A percentile compares a stretch with the other conserved stretches of the same genome.
Evolutionary conservation across 73 alveolate species (phyloP).

Genomic region (Stentor coeruleus): DNA sequence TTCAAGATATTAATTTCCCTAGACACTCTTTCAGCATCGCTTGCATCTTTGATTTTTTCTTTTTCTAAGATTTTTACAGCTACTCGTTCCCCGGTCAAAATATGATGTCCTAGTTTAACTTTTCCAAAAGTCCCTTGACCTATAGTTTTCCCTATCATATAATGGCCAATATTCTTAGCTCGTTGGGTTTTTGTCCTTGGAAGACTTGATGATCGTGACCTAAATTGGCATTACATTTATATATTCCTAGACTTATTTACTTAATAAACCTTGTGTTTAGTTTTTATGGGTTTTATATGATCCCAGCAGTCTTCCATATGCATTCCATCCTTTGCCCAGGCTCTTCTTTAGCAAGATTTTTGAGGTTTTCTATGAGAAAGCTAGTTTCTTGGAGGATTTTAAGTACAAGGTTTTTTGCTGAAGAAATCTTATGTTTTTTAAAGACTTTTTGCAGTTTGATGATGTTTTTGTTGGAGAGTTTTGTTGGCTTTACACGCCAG

Average conservation of each 20-base stretch:
- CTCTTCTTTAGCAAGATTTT: not conserved
- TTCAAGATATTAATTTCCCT: conserved; percentile 70
- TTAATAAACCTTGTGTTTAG: no score
- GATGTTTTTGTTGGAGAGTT: not conserved
- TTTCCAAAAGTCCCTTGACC: conserved; percentile 24
- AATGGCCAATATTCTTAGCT: not conserved
- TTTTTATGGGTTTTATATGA: no score
- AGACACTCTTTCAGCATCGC: conserved; percentile 63
- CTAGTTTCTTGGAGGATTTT: not conserved
- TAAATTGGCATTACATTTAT: no score
- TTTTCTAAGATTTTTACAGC: conserved; percentile 79
- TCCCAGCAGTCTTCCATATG: not conserved
- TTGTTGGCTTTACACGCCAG: not conserved
- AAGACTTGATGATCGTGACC: no score
- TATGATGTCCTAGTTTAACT: conserved; percentile 8
- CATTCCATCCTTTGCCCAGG: not conserved
- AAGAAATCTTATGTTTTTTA: not conserved
- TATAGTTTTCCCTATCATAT: not conserved
- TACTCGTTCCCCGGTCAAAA: conserved; percentile 43
- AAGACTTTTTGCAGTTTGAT: not conserved
- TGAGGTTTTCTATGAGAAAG: not conserved
- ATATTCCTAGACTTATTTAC: no score
- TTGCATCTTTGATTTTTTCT: conserved; percentile 64
- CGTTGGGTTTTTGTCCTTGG: not conserved
- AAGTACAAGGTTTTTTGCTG: not conserved